A percentile compares a stretch with the other conserved stretches of the same genome.
Conservation (phyloP, 805 yeast species). For the Cyberlindnera galapagoensis region DNA sequence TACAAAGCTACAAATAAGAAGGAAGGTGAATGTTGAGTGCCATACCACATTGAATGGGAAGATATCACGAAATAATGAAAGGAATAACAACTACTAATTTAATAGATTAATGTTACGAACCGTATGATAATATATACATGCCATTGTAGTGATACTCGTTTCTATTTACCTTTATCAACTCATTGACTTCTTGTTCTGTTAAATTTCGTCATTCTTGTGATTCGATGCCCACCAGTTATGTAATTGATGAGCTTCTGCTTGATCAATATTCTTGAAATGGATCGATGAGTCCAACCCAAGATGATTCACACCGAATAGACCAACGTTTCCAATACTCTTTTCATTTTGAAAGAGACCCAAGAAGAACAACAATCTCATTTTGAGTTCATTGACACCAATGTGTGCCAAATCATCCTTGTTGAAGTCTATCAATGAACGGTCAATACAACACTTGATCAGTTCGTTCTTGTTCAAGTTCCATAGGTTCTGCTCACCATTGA, state of each 20-base stretch:
- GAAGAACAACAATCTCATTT: slow-evolving; percentile 34
- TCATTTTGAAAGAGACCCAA: slow-evolving; percentile 33
- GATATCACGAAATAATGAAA: too few relatives aligned
- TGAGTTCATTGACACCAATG: slow-evolving; percentile 29
- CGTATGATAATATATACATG: too few relatives aligned
- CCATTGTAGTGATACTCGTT: too few relatives aligned
- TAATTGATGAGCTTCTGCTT: slow-evolving; percentile 8
- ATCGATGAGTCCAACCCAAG: slow-evolving; percentile 6
- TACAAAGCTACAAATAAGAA: slow-evolving; percentile 34
- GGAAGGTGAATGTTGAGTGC: neutral
- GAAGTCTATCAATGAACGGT: slow-evolving; percentile 46
- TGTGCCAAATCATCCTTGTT: slow-evolving; percentile 25
- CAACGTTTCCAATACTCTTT: slow-evolving; percentile 22
- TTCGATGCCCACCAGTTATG: slow-evolving; percentile 13
- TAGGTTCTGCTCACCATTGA: slow-evolving; percentile 28
- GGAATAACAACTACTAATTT: too few relatives aligned
- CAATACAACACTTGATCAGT: slow-evolving; percentile 45
- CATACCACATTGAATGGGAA: too few relatives aligned
- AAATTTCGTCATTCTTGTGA: slow-evolving; percentile 6
- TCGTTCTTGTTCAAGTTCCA: slow-evolving; percentile 46
- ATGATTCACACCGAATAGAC: slow-evolving; percentile 28
- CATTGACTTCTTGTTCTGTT: too few relatives aligned
- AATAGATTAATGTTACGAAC: too few relatives aligned
- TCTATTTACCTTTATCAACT: too few relatives aligned
- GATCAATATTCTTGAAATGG: slow-evolving; percentile 7